These are phyloP conservation scores for Terana coerulea DNA, from an alignment of 768 basidiomycete genomes.

Conservation along the genomic window DNA sequence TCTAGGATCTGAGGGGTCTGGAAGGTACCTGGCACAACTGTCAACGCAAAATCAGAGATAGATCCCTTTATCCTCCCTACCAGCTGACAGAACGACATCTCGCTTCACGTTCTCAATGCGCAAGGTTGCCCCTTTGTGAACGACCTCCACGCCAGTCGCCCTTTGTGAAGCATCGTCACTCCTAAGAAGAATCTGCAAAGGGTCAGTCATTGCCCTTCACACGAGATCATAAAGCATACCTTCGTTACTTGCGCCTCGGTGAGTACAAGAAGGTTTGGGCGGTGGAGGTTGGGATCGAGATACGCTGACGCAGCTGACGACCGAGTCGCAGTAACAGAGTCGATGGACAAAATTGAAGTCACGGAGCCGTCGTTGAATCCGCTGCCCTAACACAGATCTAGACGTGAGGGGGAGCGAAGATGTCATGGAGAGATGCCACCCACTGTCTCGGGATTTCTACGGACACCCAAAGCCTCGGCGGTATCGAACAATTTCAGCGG, in stretches of 20 bases:
- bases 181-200: background rate
- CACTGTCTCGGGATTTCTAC: background rate
- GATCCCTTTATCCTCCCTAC: background rate
- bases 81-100: slow-evolving; percentile 10
- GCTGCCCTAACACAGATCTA: background rate
- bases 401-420: background rate
- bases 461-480: background rate
- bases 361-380: background rate
- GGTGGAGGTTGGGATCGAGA: background rate
- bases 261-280: slow-evolving; percentile 1
- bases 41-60: slow-evolving; percentile 7
- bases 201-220: background rate
- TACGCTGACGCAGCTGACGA: background rate
- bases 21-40: slow-evolving; percentile 26
- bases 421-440: background rate
- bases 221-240: background rate
- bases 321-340: background rate
- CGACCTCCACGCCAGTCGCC: slow-evolving; percentile 11
- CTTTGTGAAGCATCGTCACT: background rate
- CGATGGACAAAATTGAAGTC: background rate
- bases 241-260: slow-evolving; percentile 7
- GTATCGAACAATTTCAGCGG: background rate
- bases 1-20: slow-evolving; percentile 46
- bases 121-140: background rate
- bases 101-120: background rate